Evolutionary conservation across 2,329 filamentous ascomycete species (phyloP).

Genomic region (Pseudocercospora fuligena): DNA sequence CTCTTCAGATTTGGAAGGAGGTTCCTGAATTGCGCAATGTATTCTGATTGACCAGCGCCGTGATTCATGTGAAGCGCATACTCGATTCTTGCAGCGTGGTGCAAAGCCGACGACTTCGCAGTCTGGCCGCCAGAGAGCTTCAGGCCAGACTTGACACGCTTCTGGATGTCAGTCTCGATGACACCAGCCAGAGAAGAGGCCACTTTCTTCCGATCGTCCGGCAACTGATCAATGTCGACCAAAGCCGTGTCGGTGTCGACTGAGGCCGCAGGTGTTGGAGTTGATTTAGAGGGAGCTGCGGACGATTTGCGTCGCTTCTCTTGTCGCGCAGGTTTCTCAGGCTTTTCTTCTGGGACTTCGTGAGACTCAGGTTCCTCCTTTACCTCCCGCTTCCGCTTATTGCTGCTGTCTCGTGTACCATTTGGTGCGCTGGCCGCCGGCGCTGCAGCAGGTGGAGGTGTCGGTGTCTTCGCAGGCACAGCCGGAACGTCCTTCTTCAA

Average conservation of each 20-base stretch:
- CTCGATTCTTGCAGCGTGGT: slow-evolving; percentile 79
- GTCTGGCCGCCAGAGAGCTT: slow-evolving; percentile 67
- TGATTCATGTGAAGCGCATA: slow-evolving; percentile 64
- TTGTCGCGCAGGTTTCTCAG: slow-evolving; percentile 29
- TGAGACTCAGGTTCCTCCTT: slow-evolving; percentile 25
- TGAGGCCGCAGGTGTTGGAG: slow-evolving; percentile 15
- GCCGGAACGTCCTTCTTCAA: slow-evolving; percentile 38
- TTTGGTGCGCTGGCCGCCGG: background rate
- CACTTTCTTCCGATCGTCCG: slow-evolving; percentile 70
- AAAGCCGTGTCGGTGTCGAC: slow-evolving; percentile 41
- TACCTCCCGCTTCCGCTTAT: slow-evolving; percentile 42
- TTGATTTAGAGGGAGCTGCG: slow-evolving; percentile 21
- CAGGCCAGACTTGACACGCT: slow-evolving; percentile 69
- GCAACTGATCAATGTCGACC: slow-evolving; percentile 54
- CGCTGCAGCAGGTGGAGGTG: slow-evolving; percentile 14
- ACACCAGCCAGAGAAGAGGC: slow-evolving; percentile 74
- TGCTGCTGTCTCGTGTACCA: slow-evolving; percentile 26
- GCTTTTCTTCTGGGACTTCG: slow-evolving; percentile 27
- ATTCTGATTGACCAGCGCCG: slow-evolving; percentile 57
- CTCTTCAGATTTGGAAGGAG: slow-evolving; percentile 87
- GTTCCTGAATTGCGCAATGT: slow-evolving; percentile 70
- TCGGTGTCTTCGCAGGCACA: slow-evolving; percentile 15
- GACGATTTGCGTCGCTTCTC: slow-evolving; percentile 46
- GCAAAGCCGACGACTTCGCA: slow-evolving; percentile 68
- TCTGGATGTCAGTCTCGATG: slow-evolving; percentile 68